Percentiles rank a stretch among this genome's conserved stretches.
These are phyloP conservation scores for Geotrichum macrosporum DNA, from an alignment of 1,139 yeast genomes.

Conservation along the genomic window DNA sequence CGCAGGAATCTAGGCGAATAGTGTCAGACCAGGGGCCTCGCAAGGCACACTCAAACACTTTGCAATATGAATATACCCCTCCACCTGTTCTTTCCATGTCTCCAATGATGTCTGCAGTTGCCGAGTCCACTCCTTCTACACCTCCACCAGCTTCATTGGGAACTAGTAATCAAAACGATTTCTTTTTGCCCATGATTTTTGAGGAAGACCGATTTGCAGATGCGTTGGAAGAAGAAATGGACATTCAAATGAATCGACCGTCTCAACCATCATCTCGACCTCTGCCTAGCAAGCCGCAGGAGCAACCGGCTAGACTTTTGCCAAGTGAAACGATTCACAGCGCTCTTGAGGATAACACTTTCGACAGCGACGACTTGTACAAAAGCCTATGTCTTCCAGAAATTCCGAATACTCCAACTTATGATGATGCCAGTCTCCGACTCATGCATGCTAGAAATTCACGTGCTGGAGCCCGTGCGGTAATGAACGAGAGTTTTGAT, in stretches of 20 bases:
- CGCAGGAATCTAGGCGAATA: no score
- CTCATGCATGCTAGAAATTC: background rate
- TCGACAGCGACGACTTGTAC: conserved; percentile 4
- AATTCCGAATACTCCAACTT: conserved; percentile 11
- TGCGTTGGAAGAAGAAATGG: conserved; percentile 26
- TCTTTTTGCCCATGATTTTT: conserved; percentile 39
- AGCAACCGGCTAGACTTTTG: no score
- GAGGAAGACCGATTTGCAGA: conserved; percentile 40
- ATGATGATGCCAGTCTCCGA: conserved; percentile 9
- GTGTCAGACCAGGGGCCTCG: no score
- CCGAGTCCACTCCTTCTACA: background rate
- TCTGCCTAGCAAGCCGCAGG: no score
- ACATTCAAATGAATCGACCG: conserved; percentile 4
- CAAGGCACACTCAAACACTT: no score
- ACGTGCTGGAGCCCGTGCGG: background rate
- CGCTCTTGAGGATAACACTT: background rate
- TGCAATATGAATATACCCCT: background rate
- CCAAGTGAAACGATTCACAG: no score
- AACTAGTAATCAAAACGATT: background rate
- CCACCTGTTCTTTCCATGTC: background rate
- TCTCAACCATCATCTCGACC: no score
- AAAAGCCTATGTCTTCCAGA: conserved; percentile 11
- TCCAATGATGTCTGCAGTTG: background rate
- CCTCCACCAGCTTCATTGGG: background rate
- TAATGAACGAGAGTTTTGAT: background rate